Percentiles rank a stretch among this genome's conserved stretches.
Conservation (phyloP, 345 rosid species). For the Dipteronia sinensis region DNA sequence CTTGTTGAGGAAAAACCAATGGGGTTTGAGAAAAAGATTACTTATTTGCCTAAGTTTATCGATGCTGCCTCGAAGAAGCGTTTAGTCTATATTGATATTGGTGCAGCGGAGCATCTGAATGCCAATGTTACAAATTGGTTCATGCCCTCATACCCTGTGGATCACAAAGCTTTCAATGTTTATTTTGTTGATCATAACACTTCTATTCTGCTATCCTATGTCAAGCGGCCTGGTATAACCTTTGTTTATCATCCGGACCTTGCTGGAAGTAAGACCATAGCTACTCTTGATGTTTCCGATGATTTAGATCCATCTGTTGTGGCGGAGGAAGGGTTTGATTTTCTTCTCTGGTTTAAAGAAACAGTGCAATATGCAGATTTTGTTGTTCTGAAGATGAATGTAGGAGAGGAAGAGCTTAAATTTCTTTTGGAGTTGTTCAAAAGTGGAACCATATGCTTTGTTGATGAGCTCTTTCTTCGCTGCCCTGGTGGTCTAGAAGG, state of each 20-base stretch:
- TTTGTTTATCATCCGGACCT: conserved; percentile 87
- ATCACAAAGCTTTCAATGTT: conserved; percentile 54
- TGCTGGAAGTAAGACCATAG: conserved; percentile 32
- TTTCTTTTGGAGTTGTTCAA: conserved; percentile 58
- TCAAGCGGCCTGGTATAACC: conserved; percentile 67
- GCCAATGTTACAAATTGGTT: conserved; percentile 50
- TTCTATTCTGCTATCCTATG: conserved; percentile 66
- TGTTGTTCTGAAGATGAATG: conserved; percentile 79
- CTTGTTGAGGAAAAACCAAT: conserved; percentile 42
- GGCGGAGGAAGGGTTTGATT: conserved; percentile 66
- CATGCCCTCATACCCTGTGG: conserved; percentile 67
- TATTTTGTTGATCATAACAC: conserved; percentile 83
- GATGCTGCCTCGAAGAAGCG: conserved; percentile 51
- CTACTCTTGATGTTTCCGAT: conserved; percentile 24
- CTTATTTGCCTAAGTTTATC: conserved; percentile 66
- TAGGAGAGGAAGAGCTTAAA: conserved; percentile 57
- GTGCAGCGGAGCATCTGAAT: conserved; percentile 63
- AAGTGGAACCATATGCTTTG: conserved; percentile 70
- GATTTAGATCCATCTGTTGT: conserved; percentile 48
- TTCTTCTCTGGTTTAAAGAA: conserved; percentile 78
- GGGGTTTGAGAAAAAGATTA: conserved; percentile 42
- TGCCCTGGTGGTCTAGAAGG: conserved; percentile 44
- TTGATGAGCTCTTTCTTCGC: conserved; percentile 75
- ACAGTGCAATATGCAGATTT: conserved; percentile 70
- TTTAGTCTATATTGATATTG: conserved; percentile 67